Conservation (phyloP, 805 yeast genomes). For the Candida suzukii region DNA sequence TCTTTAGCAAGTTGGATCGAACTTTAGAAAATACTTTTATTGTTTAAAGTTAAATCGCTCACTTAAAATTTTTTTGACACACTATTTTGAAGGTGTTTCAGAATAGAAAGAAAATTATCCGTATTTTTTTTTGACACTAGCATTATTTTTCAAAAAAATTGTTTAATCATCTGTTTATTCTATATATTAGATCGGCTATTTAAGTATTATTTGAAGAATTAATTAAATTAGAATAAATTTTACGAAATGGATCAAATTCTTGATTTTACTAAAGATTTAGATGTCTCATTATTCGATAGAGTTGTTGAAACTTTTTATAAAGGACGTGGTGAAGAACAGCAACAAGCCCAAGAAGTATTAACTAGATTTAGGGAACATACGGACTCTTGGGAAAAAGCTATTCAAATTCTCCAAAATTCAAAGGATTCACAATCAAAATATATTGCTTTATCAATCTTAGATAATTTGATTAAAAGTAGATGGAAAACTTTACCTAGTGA, state of each 20-base stretch:
- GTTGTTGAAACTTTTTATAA: constrained; percentile 80
- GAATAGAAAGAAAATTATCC: too few species aligned
- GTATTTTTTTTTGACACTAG: too few species aligned
- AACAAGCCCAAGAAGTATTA: constrained; percentile 62
- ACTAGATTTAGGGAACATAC: constrained; percentile 88
- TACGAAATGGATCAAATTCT: constrained; percentile 75
- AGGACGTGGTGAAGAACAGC: constrained; percentile 70
- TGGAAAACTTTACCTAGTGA: constrained; percentile 91
- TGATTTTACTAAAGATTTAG: constrained; percentile 80
- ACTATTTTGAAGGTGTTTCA: too few species aligned
- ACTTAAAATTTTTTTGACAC: too few species aligned
- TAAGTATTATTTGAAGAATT: too few species aligned
- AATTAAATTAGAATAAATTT: too few species aligned
- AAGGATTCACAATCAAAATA: constrained; percentile 83
- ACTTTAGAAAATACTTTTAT: too few species aligned
- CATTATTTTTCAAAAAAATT: too few species aligned
- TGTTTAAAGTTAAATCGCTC: too few species aligned
- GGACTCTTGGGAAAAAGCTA: constrained; percentile 94
- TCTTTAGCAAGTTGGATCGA: too few species aligned
- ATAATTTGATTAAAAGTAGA: constrained; percentile 80
- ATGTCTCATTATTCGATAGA: constrained; percentile 70
- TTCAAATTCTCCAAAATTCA: constrained; percentile 74
- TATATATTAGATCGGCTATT: too few species aligned
- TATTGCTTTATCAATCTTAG: constrained; percentile 84
- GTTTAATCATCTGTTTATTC: too few species aligned